Percentiles rank a stretch among this genome's conserved stretches.
These are phyloP conservation scores for Lentinus tigrinus DNA, from an alignment of 768 basidiomycete species.

Conservation along the genomic window DNA sequence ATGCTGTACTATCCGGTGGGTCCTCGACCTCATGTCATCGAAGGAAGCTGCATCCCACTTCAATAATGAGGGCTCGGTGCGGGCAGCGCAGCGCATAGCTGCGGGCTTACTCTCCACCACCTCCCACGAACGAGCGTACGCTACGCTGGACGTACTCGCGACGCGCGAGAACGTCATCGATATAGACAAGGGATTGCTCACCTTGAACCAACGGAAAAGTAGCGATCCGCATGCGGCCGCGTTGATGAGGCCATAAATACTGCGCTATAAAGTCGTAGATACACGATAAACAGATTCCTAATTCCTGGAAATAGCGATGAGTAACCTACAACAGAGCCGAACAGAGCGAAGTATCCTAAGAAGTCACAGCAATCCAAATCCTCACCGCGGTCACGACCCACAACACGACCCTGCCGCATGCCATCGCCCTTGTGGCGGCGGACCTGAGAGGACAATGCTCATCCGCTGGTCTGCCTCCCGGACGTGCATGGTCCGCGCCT, in stretches of 20 bases:
- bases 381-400: not conserved
- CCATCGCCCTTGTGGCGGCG: not conserved
- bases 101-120: no score
- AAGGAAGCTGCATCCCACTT: no score
- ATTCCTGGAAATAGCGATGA: not conserved
- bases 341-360: not conserved
- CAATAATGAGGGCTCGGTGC: no score
- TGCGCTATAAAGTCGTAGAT: slow-evolving; percentile 4
- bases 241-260: not conserved
- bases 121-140: no score
- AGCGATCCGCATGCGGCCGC: no score
- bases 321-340: slow-evolving; percentile 12
- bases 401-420: slow-evolving; percentile 5
- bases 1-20: no score
- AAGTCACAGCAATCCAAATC: not conserved
- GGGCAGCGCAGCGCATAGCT: no score
- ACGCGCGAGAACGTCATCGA: no score
- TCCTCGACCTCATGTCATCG: no score
- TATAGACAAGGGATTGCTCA: no score
- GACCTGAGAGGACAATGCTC: slow-evolving; percentile 35
- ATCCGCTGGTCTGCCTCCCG: slow-evolving; percentile 37
- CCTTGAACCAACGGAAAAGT: no score
- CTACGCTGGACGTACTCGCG: no score
- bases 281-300: slow-evolving; percentile 6
- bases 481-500: slow-evolving; percentile 42